These are phyloP conservation scores for Chytridium lagenaria DNA, from an alignment of 371 early-diverging fungal species.

Conservation along the genomic window DNA sequence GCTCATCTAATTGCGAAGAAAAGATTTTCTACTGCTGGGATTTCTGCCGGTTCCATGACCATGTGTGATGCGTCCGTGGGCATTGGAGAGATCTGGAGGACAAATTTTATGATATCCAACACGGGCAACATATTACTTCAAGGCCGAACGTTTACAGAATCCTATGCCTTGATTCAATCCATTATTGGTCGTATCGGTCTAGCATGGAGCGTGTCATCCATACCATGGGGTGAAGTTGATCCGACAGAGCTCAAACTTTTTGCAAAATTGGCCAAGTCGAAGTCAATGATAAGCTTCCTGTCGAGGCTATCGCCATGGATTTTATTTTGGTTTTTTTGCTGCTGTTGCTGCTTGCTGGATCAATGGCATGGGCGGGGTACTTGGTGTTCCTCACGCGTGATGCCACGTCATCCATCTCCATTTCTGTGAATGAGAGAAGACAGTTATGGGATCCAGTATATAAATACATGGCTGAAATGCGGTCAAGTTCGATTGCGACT, in stretches of 20 bases:
- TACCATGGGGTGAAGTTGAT: background rate
- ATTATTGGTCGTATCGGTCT: background rate
- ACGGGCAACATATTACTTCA: background rate
- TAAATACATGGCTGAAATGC: background rate
- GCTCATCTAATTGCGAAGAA: background rate
- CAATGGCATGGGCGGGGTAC: background rate
- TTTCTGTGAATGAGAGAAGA: background rate
- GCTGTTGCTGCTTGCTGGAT: background rate
- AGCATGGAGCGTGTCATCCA: constrained; percentile 1
- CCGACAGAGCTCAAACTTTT: background rate
- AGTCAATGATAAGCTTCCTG: background rate
- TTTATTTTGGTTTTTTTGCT: background rate
- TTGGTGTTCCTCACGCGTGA: background rate
- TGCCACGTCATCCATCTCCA: background rate
- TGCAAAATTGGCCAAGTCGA: background rate
- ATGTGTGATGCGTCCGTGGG: background rate
- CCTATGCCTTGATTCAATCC: background rate
- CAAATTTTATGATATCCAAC: constrained; percentile 12
- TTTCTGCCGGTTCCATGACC: background rate
- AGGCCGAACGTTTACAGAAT: background rate
- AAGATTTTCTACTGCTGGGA: background rate
- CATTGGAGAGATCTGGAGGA: constrained; percentile 9
- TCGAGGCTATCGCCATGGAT: constrained; percentile 6
- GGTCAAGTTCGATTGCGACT: background rate
- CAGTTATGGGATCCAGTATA: background rate